Evolutionary conservation across 1,139 yeast species (phyloP), one percentile per base, ranked within the genome.

Genomic region (Suhomyces bribrorum): DNA sequence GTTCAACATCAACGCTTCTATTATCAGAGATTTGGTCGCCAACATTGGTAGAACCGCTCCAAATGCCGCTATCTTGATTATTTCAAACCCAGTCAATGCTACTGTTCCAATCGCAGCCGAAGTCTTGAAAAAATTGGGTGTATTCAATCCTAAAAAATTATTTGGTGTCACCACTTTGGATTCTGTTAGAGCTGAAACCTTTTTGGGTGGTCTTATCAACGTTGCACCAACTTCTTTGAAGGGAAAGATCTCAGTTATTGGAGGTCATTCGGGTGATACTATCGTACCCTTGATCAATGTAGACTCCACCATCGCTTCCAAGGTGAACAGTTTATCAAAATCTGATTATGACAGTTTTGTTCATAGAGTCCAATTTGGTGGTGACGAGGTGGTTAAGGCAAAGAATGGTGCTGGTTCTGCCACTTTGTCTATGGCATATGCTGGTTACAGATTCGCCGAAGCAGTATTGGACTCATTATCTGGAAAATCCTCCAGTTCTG

Each of bases 371-470:
- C 88, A 83, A 59, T 83, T 70, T 54, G 90, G 88, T 44, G 89
- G 89, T 52, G 90, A 83, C 59, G 90, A 83, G 59, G 88, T 83
- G 29, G 89, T 83, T 39, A 74, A 81, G 61, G 89, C 89, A 17
- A 83, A 83, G 59, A 75, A 81, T 48, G 89, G 89, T 45, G 82
- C 81, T 28, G 90, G 90, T 7, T 81, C 87, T 7, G 90, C 89
- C 18, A 83, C 90, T 12, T 70, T 83, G 49, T 80, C 86, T 2
- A 83, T 83, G 90, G 88, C 89, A 13, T 77, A 75, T 51, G 88
- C 89, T 20, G 90, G 87, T 27, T 81, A 79, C 62, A 69, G 82
- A 48, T 83, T 83, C 62, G 79, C 84, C 20, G 77, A 74, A 46
- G 62, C 65, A 32, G 65, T 80, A 22, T 59, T 79, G 40, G 59